Evolutionary conservation across 2,329 filamentous ascomycete genomes (phyloP), one percentile per base, ranked within the genome.

Genomic region (Coleophoma cylindrospora): DNA sequence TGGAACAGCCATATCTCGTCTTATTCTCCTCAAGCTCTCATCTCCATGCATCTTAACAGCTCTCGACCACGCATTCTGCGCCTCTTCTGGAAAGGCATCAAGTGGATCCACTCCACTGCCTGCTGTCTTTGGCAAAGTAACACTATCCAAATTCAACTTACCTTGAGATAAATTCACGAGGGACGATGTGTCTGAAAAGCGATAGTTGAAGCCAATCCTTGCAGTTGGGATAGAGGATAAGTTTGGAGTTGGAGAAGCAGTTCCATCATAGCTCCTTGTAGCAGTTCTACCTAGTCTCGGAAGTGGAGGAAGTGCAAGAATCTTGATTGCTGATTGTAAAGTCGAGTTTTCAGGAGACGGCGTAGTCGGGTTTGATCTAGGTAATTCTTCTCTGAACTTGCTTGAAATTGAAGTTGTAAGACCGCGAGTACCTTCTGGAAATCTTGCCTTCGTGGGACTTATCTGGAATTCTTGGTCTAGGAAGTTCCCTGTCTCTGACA

Each of bases 331-430:
- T 14, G 45, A n/a, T 27, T 27, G 2, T 10, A 27, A 10, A 27
- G 27, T 27, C 17, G 19, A 5, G 14, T 46, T 40, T 38, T 45
- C 44, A 34, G 32, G 10, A 45, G 33, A 34, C 21, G 43, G 41
- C 15, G 54, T 51, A 27, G 6, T 10, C 27, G 9, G 3, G 3
- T 7, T 10, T 27, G 27, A 27, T n/a, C 53, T 33, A 19, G 58
- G 50, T 45, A 65, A 65, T 37, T 63, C 61, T 40, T 66, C 63
- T 17, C 50, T 55, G 36, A 38, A 13, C 6, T 27, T 27, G 27
- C 27, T 27, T 27, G 27, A 27, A 6, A 27, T 2, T 27, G 27
- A 27, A 27, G 27, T 27, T 10, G 27, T 27, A 27, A 27, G 27
- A 27, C 27, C 27, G 7, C 9, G 27, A 27, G 27, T 27, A 27